Evolutionary conservation across 2,329 filamentous ascomycete genomes (phyloP).

Genomic region (Clathrospora elynae): DNA sequence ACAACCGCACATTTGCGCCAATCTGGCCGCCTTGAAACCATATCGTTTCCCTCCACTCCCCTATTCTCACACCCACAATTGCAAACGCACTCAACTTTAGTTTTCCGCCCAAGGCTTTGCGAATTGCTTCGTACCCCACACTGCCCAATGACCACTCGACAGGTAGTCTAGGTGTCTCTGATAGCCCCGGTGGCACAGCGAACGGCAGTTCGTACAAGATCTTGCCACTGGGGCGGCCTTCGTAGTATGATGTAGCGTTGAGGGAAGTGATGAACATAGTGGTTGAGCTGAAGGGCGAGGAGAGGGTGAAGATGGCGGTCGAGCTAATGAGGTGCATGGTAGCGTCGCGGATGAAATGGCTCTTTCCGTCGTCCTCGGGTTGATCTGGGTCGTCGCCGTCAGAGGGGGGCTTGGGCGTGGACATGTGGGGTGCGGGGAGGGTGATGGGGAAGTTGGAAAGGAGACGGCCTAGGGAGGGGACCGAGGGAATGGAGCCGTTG

Average conservation of each 20-base stretch:
- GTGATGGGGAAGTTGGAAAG: conserved; percentile 74
- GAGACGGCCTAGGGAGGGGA: conserved; percentile 73
- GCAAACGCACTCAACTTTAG: conserved; percentile 80
- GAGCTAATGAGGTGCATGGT: conserved; percentile 86
- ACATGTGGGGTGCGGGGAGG: conserved; percentile 71
- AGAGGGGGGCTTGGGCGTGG: conserved; percentile 57
- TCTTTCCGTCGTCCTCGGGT: conserved; percentile 52
- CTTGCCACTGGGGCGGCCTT: conserved; percentile 75
- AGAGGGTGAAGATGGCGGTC: conserved; percentile 80
- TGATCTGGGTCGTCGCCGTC: conserved; percentile 38
- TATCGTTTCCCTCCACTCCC: conserved; percentile 72
- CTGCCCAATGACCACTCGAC: conserved; percentile 78
- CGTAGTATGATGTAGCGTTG: conserved; percentile 85
- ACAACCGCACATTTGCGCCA: conserved; percentile 55
- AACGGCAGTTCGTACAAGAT: conserved; percentile 79
- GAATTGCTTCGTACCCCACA: conserved; percentile 82
- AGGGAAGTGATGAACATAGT: conserved; percentile 78
- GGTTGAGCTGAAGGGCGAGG: conserved; percentile 75
- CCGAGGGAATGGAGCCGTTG: conserved; percentile 70
- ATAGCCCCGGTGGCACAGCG: conserved; percentile 74
- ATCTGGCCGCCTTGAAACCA: conserved; percentile 53
- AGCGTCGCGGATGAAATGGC: conserved; percentile 80
- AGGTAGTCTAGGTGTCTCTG: conserved; percentile 75
- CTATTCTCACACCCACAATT: conserved; percentile 73
- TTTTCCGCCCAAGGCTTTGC: conserved; percentile 76